A percentile compares a stretch with the other conserved stretches of the same genome.
Conservation (phyloP, 2,329 filamentous ascomycete species). For the Fusarium nematophilum region DNA sequence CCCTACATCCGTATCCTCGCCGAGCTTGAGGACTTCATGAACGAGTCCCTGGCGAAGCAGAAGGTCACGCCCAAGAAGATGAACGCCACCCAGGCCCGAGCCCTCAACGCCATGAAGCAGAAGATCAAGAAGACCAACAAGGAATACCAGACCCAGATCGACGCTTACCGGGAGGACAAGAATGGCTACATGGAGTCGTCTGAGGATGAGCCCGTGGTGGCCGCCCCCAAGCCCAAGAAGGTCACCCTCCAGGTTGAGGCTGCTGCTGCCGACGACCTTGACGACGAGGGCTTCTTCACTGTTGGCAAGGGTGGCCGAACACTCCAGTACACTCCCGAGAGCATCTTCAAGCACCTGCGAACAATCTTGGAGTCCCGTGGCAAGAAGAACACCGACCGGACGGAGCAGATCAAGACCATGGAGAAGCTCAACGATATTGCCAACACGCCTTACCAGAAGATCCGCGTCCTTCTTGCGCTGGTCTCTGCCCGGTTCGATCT, state of each 20-base stretch:
- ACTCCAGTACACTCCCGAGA: constrained; percentile 93
- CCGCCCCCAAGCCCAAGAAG: constrained; percentile 60
- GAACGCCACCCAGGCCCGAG: constrained; percentile 94
- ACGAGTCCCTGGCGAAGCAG: constrained; percentile 93
- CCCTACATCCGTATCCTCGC: constrained; percentile 92
- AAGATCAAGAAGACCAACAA: constrained; percentile 99
- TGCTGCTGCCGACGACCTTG: constrained; percentile 64
- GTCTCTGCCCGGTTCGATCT: constrained; percentile 96
- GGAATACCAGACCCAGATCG: constrained; percentile 88
- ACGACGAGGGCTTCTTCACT: constrained; percentile 88
- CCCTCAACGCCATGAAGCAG: constrained; percentile 96
- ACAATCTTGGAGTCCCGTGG: constrained; percentile 94
- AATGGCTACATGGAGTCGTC: constrained; percentile 89
- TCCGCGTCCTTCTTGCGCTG: constrained; percentile 89
- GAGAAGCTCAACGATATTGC: constrained; percentile 94
- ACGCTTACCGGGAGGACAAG: constrained; percentile 86
- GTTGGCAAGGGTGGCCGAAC: constrained; percentile 91
- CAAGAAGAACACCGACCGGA: constrained; percentile 97
- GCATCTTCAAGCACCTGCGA: constrained; percentile 96
- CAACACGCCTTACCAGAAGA: constrained; percentile 90
- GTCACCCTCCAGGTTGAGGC: constrained; percentile 56
- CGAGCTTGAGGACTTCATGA: constrained; percentile 93
- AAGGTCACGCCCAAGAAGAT: constrained; percentile 98
- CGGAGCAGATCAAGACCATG: constrained; percentile 97
- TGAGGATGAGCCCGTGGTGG: constrained; percentile 71